Conservation (phyloP, 768 basidiomycete genomes). For the Punctularia strigosozonata region DNA sequence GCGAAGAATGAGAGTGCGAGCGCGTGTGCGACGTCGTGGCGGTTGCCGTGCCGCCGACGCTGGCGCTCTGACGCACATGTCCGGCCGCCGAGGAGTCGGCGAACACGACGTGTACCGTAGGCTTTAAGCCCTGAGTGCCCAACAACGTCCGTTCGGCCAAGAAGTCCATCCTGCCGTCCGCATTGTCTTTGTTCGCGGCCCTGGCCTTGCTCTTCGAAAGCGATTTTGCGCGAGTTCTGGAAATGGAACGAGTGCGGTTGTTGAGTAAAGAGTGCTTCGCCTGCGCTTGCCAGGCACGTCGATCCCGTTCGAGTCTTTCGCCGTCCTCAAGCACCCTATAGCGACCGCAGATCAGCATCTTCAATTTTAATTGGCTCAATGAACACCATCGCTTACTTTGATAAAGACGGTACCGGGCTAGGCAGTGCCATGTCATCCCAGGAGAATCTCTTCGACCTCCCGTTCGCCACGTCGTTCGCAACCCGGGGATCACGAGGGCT, state of each 20-base stretch:
- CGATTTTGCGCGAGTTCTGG: conserved; percentile 52
- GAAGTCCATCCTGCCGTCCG: conserved; percentile 33
- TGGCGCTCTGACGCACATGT: conserved; percentile 10
- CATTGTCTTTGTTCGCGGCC: conserved; percentile 7
- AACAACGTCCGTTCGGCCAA: conserved; percentile 56
- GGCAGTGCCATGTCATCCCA: conserved; percentile 47
- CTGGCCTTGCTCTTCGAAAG: conserved; percentile 23
- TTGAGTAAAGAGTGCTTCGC: conserved; percentile 57
- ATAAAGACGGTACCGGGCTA: conserved; percentile 47
- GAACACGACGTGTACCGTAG: conserved; percentile 17
- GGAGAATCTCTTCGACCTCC: conserved; percentile 53
- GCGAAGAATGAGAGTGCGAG: conserved; percentile 7
- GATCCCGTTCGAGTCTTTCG: conserved; percentile 45
- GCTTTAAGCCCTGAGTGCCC: conserved; percentile 49
- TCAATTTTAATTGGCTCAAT: not conserved
- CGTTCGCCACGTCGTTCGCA: too few relatives aligned
- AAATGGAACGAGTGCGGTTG: conserved; percentile 46
- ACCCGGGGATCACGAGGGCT: too few relatives aligned
- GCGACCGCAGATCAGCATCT: not conserved
- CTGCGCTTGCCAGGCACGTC: conserved; percentile 53
- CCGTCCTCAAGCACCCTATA: conserved; percentile 59
- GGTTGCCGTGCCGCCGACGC: conserved; percentile 7
- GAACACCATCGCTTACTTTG: conserved; percentile 20
- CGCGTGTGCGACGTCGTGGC: conserved; percentile 15
- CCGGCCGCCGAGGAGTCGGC: conserved; percentile 6